Evolutionary conservation across 2,329 filamentous ascomycete species (phyloP), one percentile per base, ranked within the genome.

Genomic region (Nectriaceae sp.): DNA sequence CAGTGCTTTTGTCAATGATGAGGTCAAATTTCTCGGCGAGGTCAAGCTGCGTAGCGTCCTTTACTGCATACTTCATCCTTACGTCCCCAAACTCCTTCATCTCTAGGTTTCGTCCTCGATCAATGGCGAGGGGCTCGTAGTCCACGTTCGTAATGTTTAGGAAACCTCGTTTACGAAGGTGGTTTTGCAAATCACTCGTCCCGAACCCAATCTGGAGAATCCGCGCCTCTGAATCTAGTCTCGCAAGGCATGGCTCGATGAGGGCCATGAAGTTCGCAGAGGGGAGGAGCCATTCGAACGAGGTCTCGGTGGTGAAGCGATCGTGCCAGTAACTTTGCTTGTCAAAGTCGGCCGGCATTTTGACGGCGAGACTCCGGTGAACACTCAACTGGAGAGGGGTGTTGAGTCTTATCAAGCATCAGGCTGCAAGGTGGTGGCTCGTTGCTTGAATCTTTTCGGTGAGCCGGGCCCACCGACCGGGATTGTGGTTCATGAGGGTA

Each of bases 1-100:
- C 72, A 1, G 76, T 77, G 60, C 75, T 72, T 57, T 79, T 79
- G 56, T 80, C 77, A 13, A 79, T 49, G 3, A 76, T 66, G 4
- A 79, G 57, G 42, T 76, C 66, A 37, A 71, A 78, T 13, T 54
- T 55, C 6, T 54, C 46, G 22, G 24, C 36, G 11, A 60, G 40
- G 22, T 42, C 21, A 18, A 77, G 61, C 42, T 64, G 64, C 1
- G 75, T 78, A n/a, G 63, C 74, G 47, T 79, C 75, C 3, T 70
- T 73, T 2, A 76, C 70, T 4, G 60, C 53, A 46, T 79, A 79
- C 20, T 62, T 60, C 66, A 71, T 75, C 15, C 49, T 51, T 3
- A 77, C 67, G 46, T 78, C 69, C 16, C 74, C 73, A 52, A 79
- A 79, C 2, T 57, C 64, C 5, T 55, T 42, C 21, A 55, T 41